Evolutionary conservation across 176 grass and related monocot species (phyloP), one percentile per base, ranked within the genome.

Genomic region (bread wheat (Triticum aestivum)): DNA sequence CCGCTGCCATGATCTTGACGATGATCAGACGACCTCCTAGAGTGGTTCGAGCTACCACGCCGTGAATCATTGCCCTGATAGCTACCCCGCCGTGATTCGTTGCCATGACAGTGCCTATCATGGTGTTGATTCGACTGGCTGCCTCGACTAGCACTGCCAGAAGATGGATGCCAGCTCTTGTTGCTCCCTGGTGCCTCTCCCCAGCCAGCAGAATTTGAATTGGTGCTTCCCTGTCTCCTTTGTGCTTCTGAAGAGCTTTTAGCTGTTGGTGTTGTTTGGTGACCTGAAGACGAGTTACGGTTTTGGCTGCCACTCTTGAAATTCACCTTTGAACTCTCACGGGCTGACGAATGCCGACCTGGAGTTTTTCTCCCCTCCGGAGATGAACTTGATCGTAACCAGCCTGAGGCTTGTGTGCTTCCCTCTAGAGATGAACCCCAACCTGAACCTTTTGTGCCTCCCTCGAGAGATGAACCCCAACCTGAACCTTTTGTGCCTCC

Each of bases 161-260:
- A 30, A 32, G 86, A 82, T 67, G 90, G 32, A 69, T 85, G n/a
- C 81, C 77, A 85, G 77, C 18, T 93, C 81, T 77, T 96, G 87
- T 91, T 91, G 38, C 86, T 89, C 72, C 83, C 92, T 47, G 84
- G 33, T 49, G 89, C 79, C 39, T 86, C 91, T 78, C 91, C 92
- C 87, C 89, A 90, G 71, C 87, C 69, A 78, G 87, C 71, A 78
- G 79, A 82, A 79, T 69, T 86, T 27, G 80, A 69, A 56, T 77
- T 79, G 24, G 34, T 75, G 66, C 69, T 89, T 38, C 72, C 90
- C 35, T 88, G 90, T 59, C 75, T 88, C 79, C 79, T 85, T 66
- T 77, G 80, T 59, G 86, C 65, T 72, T 91, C 82, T 59, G 24
- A 79, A 29, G 65, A 73, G 83, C 72, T 14, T 39, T 85, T 86